These are phyloP conservation scores for Inga leiocalycina DNA, from an alignment of 306 rosid species.

Conservation along the genomic window DNA sequence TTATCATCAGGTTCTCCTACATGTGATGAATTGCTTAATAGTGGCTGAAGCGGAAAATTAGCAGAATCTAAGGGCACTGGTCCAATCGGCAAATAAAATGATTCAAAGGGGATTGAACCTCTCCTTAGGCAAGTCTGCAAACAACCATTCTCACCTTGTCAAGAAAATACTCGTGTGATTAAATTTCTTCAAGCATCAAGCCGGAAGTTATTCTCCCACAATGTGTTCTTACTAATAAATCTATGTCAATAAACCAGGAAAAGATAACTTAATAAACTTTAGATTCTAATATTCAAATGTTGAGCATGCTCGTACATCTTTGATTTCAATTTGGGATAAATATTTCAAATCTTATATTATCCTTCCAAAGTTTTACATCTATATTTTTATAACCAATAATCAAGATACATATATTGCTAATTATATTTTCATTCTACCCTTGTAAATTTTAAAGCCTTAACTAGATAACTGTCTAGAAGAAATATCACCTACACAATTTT, in stretches of 20 bases:
- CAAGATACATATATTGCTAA: neutral
- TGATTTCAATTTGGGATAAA: conserved; percentile 18
- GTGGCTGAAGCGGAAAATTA: too few species aligned
- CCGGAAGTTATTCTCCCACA: too few species aligned
- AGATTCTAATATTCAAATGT: neutral
- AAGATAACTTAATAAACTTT: neutral
- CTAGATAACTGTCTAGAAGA: neutral
- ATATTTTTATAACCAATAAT: neutral
- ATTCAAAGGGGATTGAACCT: too few species aligned
- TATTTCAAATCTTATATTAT: conserved; percentile 3
- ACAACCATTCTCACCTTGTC: too few species aligned
- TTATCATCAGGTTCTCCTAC: too few species aligned
- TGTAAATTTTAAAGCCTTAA: neutral
- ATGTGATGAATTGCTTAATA: too few species aligned
- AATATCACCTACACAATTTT: neutral
- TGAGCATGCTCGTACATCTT: conserved; percentile 6
- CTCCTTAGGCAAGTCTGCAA: too few species aligned
- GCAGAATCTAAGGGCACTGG: too few species aligned
- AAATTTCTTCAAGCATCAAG: too few species aligned
- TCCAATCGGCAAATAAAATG: too few species aligned
- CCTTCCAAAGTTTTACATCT: conserved; percentile 5
- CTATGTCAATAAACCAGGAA: neutral
- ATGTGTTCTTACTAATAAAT: too few species aligned
- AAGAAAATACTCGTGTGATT: too few species aligned
- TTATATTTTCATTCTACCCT: conserved; percentile 16